Base-by-base conservation (phyloP, 2,329 filamentous ascomycete species). In the Diaporthe citriasiana region DNA sequence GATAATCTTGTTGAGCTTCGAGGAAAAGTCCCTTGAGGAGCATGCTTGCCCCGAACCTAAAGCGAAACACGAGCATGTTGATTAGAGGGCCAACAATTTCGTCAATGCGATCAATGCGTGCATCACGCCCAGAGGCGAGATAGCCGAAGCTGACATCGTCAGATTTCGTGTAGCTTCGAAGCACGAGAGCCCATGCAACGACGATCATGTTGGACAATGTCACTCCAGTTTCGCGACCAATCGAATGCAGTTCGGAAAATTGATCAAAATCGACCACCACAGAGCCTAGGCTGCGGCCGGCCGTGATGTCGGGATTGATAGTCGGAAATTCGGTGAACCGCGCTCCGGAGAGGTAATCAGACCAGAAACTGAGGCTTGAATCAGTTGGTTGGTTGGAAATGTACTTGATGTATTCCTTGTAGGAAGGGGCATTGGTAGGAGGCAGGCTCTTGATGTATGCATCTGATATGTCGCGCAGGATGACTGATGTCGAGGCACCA, bases 151-250 rank as follows among this genome's bases (percentile, higher is more conserved):
- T 76, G 42, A 77, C 76, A 53, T 79, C 78, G 30, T 78, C 75
- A 19, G 71, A 72, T 5, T 47, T 76, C 0, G 78, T 78, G 74
- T 78, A 78, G 30, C 74, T 74, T 25, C 77, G 76, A 25, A 79
- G 71, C 7, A 79, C 76, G 15, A 79, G 68, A 8, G 75, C 77
- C 78, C 78, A 79, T 12, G 78, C 77, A 2, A 76, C 75, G 59
- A 78, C 77, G 72, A 78, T 78, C n/a, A 79, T 76, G 71, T 77
- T 78, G 71, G 78, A 77, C 30, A 78, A 73, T 0, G 78, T 79
- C 35, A 78, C 73, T 3, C 76, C 74, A 63, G 77, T 74, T 17
- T 74, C 53, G 25, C 55, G 74, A 33, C 74, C 77, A 3, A 60
- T 42, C 19, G 57, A 40, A 19, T 60, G 57, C 57, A 60, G 57